Conservation (phyloP, 331 rosid species). For the Malus hybrid region DNA sequence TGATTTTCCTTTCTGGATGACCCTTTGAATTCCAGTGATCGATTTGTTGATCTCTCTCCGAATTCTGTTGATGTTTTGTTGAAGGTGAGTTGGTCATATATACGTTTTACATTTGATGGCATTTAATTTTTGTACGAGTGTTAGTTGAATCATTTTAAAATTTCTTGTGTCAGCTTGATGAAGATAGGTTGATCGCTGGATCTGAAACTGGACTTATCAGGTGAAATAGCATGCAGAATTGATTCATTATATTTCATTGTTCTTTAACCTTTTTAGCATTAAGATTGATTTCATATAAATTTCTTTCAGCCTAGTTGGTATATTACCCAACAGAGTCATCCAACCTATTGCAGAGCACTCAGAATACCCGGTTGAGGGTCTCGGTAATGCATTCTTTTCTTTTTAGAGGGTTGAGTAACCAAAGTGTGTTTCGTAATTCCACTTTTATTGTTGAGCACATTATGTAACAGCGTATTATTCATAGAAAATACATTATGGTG, state of each 20-base stretch:
- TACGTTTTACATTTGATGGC: constrained; percentile 4
- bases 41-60: constrained; percentile 66
- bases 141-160: neutral
- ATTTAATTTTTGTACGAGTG: neutral
- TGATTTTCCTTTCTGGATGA: constrained; percentile 17
- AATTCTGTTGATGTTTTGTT: constrained; percentile 70
- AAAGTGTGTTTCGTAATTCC: neutral
- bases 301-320: constrained; percentile 55
- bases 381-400: constrained; percentile 44
- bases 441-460: neutral
- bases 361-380: constrained; percentile 74
- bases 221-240: constrained; percentile 37
- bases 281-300: neutral
- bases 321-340: constrained; percentile 80
- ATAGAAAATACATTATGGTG: neutral
- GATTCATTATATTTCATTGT: constrained; percentile 1
- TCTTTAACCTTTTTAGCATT: neutral
- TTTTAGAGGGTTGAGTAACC: neutral
- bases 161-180: constrained; percentile 63
- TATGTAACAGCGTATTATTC: neutral
- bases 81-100: constrained; percentile 46
- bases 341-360: constrained; percentile 95
- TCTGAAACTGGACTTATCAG: constrained; percentile 90
- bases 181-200: constrained; percentile 78
- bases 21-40: constrained; percentile 54